Evolutionary conservation across 1,284 basidiomycete species (phyloP).

Genomic region (Irpex rosettiformis): DNA sequence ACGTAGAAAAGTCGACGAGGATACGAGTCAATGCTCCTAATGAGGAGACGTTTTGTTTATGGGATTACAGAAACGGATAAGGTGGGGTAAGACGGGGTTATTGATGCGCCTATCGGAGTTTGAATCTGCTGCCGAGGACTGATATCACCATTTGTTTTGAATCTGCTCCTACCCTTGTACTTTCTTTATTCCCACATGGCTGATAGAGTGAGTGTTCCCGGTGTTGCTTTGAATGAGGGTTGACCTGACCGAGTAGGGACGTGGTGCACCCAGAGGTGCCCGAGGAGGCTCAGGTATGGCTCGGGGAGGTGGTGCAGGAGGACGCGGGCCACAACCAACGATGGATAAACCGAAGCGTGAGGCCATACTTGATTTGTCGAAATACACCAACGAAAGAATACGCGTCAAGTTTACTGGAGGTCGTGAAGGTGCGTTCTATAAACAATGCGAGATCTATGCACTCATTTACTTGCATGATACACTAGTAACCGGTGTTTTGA

Average conservation of each 20-base stretch:
- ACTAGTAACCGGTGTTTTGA: conserved; percentile 86
- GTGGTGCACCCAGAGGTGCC: conserved; percentile 25
- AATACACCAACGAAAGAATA: conserved; percentile 91
- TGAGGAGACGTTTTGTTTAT: no score
- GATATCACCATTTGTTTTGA: not conserved
- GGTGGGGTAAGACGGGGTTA: no score
- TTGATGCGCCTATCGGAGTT: not conserved
- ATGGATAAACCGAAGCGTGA: conserved; percentile 90
- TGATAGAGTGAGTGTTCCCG: conserved; percentile 30
- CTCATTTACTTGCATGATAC: conserved; percentile 5
- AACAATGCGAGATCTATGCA: not conserved
- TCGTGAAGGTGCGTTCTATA: conserved; percentile 70
- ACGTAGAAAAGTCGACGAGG: no score
- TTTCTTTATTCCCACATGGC: conserved; percentile 25
- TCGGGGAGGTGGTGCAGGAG: conserved; percentile 24
- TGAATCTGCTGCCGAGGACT: not conserved
- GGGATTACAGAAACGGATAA: no score
- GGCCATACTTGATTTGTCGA: conserved; percentile 92
- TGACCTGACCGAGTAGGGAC: conserved; percentile 23
- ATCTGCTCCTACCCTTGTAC: not conserved
- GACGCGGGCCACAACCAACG: conserved; percentile 39
- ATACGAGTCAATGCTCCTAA: no score
- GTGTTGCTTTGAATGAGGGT: not conserved
- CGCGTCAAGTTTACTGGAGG: conserved; percentile 97
- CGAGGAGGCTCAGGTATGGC: conserved; percentile 19